Conservation (phyloP, 2,329 filamentous ascomycete species). For the Westerdykella sp. region DNA sequence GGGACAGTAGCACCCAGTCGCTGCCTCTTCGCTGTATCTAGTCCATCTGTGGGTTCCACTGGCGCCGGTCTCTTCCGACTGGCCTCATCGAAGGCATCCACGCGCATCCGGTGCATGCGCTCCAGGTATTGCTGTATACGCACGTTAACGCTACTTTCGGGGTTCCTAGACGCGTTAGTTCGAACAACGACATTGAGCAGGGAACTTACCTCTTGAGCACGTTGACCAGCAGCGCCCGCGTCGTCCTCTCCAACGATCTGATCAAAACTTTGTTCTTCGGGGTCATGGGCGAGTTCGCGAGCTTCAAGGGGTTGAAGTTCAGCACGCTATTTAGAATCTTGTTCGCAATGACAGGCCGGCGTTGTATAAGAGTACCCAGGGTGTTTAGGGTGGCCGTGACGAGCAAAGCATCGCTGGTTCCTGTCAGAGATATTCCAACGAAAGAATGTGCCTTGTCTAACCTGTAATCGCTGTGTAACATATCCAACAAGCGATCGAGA, state of each 20-base stretch:
- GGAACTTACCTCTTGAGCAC: slow-evolving; percentile 64
- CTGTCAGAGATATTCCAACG: slow-evolving; percentile 20
- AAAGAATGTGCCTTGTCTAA: slow-evolving; percentile 42
- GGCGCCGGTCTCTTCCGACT: slow-evolving; percentile 70
- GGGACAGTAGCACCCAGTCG: slow-evolving; percentile 54
- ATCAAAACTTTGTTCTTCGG: slow-evolving; percentile 74
- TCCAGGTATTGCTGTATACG: slow-evolving; percentile 87
- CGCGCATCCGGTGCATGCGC: slow-evolving; percentile 68
- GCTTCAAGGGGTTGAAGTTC: slow-evolving; percentile 84
- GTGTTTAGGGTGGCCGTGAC: slow-evolving; percentile 90
- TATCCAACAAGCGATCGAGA: slow-evolving; percentile 76
- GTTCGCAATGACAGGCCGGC: slow-evolving; percentile 70
- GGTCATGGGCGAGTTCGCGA: slow-evolving; percentile 70
- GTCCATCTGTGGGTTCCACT: slow-evolving; percentile 62
- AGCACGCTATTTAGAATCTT: slow-evolving; percentile 81
- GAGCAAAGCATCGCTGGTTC: slow-evolving; percentile 69
- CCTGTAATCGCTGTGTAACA: slow-evolving; percentile 82
- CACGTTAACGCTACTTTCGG: slow-evolving; percentile 65
- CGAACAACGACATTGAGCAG: slow-evolving; percentile 1
- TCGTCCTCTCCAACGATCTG: slow-evolving; percentile 92
- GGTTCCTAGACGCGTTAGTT: slow-evolving; percentile 53
- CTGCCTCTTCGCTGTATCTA: slow-evolving; percentile 76
- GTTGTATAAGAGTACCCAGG: slow-evolving; percentile 74
- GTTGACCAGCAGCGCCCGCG: slow-evolving; percentile 75
- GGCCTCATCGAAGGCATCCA: slow-evolving; percentile 73